Percentiles rank a stretch among this genome's conserved stretches.
Conservation (phyloP, 805 yeast genomes). For the Hyphopichia homilentoma region DNA sequence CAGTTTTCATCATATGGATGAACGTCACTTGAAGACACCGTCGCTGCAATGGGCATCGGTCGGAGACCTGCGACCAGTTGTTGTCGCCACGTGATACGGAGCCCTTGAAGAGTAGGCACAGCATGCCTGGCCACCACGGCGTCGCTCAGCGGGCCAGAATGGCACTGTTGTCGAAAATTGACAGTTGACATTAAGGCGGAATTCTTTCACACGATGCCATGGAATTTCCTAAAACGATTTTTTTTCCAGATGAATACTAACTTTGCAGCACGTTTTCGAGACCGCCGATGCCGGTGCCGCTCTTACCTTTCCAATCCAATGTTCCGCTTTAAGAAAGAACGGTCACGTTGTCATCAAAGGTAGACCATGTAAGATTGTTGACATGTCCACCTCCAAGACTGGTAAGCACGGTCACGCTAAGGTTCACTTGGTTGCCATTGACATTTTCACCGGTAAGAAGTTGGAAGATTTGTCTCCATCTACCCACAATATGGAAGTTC, state of each 20-base stretch:
- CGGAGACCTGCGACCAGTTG: too few species aligned
- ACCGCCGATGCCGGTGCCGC: constrained; percentile 99
- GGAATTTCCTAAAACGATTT: too few species aligned
- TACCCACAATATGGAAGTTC: constrained; percentile 99
- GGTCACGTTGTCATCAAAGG: constrained; percentile 98
- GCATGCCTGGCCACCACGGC: too few species aligned
- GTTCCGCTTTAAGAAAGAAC: constrained; percentile 99
- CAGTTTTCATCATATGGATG: too few species aligned
- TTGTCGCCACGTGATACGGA: too few species aligned
- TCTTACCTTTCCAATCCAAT: constrained; percentile 96
- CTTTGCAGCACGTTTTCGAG: constrained; percentile 82
- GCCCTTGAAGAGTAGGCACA: too few species aligned
- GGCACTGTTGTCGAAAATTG: too few species aligned
- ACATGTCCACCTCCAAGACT: constrained; percentile 99
- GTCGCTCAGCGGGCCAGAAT: too few species aligned
- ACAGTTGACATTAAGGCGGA: too few species aligned
- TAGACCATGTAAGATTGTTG: constrained; percentile 99
- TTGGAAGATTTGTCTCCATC: constrained; percentile 99
- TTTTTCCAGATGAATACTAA: constrained; percentile 21
- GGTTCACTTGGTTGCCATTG: constrained; percentile 98
- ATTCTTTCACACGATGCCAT: too few species aligned
- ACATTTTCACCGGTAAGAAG: constrained; percentile 98
- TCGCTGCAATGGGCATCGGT: too few species aligned
- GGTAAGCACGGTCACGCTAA: constrained; percentile 99
- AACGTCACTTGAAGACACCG: too few species aligned